phyloP scores from a whole-genome alignment of 2,329 filamentous ascomycete species.

The Arachnomyces sp. region DNA sequence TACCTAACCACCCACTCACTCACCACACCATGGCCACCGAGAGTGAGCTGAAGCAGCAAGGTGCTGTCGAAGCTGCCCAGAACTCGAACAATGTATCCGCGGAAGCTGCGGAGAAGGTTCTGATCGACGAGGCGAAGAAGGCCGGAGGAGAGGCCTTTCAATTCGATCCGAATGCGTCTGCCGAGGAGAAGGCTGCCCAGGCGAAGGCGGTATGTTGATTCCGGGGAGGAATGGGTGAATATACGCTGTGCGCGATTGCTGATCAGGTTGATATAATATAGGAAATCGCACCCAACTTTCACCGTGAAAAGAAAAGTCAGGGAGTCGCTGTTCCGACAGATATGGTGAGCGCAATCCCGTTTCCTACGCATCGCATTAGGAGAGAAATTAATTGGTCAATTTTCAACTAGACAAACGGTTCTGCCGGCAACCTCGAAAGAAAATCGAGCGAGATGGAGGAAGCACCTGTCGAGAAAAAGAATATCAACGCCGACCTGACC shows the following conservation, averaged over 20 bases:
- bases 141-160: conserved; percentile 72
- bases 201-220: conserved; percentile 58
- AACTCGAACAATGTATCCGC: conserved; percentile 48
- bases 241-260: background rate
- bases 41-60: conserved; percentile 71
- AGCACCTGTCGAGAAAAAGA: conserved; percentile 41
- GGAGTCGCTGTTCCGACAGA: conserved; percentile 61
- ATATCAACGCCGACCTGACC: conserved; percentile 42
- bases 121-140: conserved; percentile 69
- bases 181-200: conserved; percentile 76
- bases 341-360: conserved; percentile 39
- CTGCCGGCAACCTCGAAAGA: conserved; percentile 66
- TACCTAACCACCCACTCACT: no score
- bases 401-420: conserved; percentile 28
- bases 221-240: background rate
- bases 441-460: conserved; percentile 49
- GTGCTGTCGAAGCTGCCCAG: conserved; percentile 65
- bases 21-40: conserved; percentile 16
- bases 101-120: conserved; percentile 61
- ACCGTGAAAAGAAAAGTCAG: conserved; percentile 39
- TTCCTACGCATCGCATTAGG: background rate
- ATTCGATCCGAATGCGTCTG: conserved; percentile 77
- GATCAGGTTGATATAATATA: background rate
- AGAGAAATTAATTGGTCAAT: background rate
- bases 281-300: conserved; percentile 41